Conservation (phyloP, 768 basidiomycete genomes). For the Ramaria sp. region DNA sequence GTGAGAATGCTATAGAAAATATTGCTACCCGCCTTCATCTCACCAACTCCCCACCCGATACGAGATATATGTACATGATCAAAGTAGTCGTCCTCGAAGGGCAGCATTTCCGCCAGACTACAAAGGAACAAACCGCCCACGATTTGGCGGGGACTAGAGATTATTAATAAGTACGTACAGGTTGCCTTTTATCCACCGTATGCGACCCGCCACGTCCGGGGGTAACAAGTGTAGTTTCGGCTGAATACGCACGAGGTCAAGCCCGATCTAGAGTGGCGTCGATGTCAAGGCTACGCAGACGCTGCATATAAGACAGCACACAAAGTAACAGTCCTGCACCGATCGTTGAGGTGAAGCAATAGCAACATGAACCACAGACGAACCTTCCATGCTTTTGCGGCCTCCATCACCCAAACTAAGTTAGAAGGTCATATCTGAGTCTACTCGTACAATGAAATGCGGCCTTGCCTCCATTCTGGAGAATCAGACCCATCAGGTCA, state of each 20-base stretch:
- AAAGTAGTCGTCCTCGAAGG: slow-evolving; percentile 76
- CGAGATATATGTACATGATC: slow-evolving; percentile 68
- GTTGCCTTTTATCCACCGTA: slow-evolving; percentile 69
- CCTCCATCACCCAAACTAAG: slow-evolving; percentile 57
- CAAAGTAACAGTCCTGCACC: slow-evolving; percentile 1
- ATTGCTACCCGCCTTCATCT: slow-evolving; percentile 21
- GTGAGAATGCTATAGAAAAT: background rate
- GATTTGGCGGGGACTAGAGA: background rate
- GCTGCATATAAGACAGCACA: background rate
- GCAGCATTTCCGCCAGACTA: slow-evolving; percentile 65
- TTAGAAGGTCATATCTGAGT: background rate
- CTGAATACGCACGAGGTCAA: slow-evolving; percentile 71
- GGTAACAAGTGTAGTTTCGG: slow-evolving; percentile 45
- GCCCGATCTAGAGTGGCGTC: slow-evolving; percentile 53
- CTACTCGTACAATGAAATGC: background rate
- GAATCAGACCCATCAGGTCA: slow-evolving; percentile 21
- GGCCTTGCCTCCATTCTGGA: slow-evolving; percentile 6
- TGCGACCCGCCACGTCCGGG: slow-evolving; percentile 39
- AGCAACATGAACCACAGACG: slow-evolving; percentile 16
- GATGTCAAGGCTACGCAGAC: background rate
- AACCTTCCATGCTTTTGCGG: slow-evolving; percentile 62
- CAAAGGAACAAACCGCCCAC: background rate
- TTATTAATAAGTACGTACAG: slow-evolving; percentile 38
- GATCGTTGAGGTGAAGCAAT: background rate
- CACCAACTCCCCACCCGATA: slow-evolving; percentile 59